A percentile compares a stretch with the other conserved stretches of the same genome.
Evolutionary conservation across 169 alveolate species (phyloP).

Genomic region (Pseudocohnilembus persalinus): DNA sequence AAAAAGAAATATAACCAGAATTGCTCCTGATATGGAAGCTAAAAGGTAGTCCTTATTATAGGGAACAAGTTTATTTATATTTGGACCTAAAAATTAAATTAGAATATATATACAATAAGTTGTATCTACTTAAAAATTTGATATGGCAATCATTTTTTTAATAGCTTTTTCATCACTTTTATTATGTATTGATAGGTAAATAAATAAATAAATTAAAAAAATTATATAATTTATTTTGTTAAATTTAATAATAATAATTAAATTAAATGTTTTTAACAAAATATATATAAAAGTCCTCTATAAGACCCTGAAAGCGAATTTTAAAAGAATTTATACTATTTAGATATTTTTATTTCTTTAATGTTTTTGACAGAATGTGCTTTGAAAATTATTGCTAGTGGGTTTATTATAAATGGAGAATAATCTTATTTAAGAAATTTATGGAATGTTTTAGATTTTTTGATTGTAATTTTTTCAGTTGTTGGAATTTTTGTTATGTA

Average conservation of each 20-base stretch:
- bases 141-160: too few relatives aligned
- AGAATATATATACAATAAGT: neutral
- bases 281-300: neutral
- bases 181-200: neutral
- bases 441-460: neutral
- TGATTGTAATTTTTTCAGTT: neutral
- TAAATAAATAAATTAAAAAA: too few relatives aligned
- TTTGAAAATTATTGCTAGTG: neutral
- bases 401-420: neutral
- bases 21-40: too few relatives aligned
- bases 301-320: neutral
- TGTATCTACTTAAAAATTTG: neutral
- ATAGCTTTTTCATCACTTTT: neutral
- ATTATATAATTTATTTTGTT: too few relatives aligned
- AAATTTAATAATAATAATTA: too few relatives aligned
- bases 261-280: too few relatives aligned
- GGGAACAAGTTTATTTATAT: neutral
- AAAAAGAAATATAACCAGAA: too few relatives aligned
- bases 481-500: neutral
- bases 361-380: neutral
- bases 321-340: neutral
- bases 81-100: neutral
- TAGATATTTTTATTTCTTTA: neutral
- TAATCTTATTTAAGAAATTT: neutral
- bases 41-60: neutral